Percentiles rank a stretch among this genome's conserved stretches.
phyloP scores from a whole-genome alignment of 306 rosid genomes.

The Acacia crassicarpa region DNA sequence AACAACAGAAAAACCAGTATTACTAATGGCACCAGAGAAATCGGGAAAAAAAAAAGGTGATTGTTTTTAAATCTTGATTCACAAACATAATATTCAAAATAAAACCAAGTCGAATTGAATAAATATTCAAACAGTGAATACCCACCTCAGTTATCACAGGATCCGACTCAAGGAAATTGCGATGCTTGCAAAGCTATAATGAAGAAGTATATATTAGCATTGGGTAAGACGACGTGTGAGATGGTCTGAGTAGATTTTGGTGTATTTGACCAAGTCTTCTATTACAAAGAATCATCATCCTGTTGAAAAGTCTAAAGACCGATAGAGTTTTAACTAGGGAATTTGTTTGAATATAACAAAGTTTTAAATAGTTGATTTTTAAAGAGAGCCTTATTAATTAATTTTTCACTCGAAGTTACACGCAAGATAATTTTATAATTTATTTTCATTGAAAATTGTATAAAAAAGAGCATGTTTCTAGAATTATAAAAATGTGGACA shows the following conservation, averaged over 20 bases:
- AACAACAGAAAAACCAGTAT: slow-evolving; percentile 22
- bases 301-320: not conserved
- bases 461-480: too few relatives aligned
- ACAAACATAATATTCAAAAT: not conserved
- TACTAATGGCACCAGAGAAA: not conserved
- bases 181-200: not conserved
- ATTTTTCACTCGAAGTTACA: not conserved
- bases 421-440: not conserved
- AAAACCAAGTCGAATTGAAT: slow-evolving; percentile 3
- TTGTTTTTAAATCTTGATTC: not conserved
- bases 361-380: not conserved
- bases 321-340: not conserved
- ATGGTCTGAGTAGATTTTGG: not conserved
- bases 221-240: not conserved
- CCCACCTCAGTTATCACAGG: not conserved
- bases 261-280: not conserved
- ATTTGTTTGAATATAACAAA: not conserved
- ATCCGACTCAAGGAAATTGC: not conserved
- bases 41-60: not conserved
- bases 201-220: not conserved
- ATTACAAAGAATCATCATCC: not conserved
- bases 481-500: not conserved
- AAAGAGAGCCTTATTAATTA: not conserved
- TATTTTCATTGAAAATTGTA: not conserved
- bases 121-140: not conserved